Evolutionary conservation across 2,329 filamentous ascomycete species (phyloP), one percentile per base, ranked within the genome.

Genomic region (Phialocephala subalpina): DNA sequence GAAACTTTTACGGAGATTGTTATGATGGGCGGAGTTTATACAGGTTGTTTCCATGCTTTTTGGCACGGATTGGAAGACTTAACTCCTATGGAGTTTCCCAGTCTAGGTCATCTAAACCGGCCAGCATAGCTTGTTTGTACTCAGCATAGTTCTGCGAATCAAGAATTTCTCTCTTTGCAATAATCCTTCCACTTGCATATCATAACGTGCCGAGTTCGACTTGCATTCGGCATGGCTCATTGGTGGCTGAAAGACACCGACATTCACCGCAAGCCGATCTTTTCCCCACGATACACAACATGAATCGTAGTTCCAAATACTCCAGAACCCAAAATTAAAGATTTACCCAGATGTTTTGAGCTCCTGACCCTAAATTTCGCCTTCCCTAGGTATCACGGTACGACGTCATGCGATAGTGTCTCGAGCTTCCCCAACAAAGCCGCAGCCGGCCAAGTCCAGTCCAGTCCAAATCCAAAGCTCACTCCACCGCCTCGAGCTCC

Each of bases 1-100:
- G 64, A 63, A 64, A 63, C 62, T 65, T 70, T 61, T 66, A 65
- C 38, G 47, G 69, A 72, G 70, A 69, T 67, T 67, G 67, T 72
- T 68, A 75, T 67, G 73, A 74, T 73, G 70, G 71, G 67, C 68
- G 72, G 74, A 74, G 74, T 76, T 73, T 70, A 73, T 69, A 75
- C 65, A 73, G 72, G 74, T 73, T 68, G 70, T 73, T 70, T 68
- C 63, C 60, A 63, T 71, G 69, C 73, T 70, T 63, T 58, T 67
- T 71, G 70, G 62, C 69, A 67, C 53, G 58, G 64, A 63, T 63
- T 68, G 55, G 59, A 68, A 66, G 67, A 61, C 60, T 70, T 68
- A 57, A 67, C 69, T 65, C 60, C 70, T 68, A 57, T 68, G 70
- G 66, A 68, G 65, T 66, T 69, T 56, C 33, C 66, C 45, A 60